phyloP scores from a whole-genome alignment of 2,329 filamentous ascomycete species.

The Monosporascus ibericus region DNA sequence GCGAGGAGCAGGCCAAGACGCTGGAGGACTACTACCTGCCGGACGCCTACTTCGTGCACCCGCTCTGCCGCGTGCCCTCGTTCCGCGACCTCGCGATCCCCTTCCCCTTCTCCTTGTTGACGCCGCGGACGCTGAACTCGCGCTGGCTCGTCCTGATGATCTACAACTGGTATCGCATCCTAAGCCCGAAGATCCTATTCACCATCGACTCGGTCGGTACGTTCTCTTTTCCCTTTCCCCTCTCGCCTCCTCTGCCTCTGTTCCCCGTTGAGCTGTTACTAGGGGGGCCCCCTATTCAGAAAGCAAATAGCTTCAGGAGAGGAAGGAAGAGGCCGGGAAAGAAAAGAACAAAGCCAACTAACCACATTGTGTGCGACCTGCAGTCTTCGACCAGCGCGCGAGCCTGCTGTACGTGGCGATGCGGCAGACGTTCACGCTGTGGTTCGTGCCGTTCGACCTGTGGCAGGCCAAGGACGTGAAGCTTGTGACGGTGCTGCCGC shows the following conservation, averaged over 20 bases:
- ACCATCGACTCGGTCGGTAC: constrained; percentile 53
- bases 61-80: constrained; percentile 64
- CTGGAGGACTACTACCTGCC: constrained; percentile 69
- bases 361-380: too few relatives aligned
- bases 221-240: constrained; percentile 5
- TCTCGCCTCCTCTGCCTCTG: not conserved
- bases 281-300: too few relatives aligned
- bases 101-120: constrained; percentile 20
- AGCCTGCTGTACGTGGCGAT: constrained; percentile 68
- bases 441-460: constrained; percentile 61
- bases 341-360: not conserved
- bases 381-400: constrained; percentile 62
- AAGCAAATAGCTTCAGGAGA: too few relatives aligned
- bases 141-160: constrained; percentile 62
- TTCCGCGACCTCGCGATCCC: constrained; percentile 38
- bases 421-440: constrained; percentile 69
- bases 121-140: constrained; percentile 45
- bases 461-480: constrained; percentile 58
- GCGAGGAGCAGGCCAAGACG: constrained; percentile 56
- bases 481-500: constrained; percentile 61
- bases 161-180: constrained; percentile 78
- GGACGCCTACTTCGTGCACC: constrained; percentile 69
- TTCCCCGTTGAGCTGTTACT: not conserved
- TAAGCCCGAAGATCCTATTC: constrained; percentile 68
- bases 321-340: not conserved